phyloP scores from a whole-genome alignment of 2,329 filamentous ascomycete genomes.

The Penicillium psychrosexuale region DNA sequence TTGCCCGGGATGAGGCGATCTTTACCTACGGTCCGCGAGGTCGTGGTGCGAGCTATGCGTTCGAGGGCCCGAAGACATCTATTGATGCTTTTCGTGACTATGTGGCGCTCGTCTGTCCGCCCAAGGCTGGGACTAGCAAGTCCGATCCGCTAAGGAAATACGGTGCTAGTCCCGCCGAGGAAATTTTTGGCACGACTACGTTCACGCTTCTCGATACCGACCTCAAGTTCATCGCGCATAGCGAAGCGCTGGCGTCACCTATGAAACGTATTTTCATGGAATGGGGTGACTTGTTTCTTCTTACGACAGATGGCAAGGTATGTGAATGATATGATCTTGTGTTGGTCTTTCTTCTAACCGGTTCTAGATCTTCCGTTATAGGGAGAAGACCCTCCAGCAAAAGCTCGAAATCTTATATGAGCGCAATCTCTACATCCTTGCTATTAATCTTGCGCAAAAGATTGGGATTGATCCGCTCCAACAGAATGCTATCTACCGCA shows the following conservation, averaged over 20 bases:
- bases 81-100: constrained; percentile 81
- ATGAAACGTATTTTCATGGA: constrained; percentile 77
- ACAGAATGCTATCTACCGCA: constrained; percentile 87
- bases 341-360: constrained; percentile 18
- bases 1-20: constrained; percentile 92
- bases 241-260: constrained; percentile 76
- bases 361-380: constrained; percentile 74
- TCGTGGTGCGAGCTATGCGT: constrained; percentile 81
- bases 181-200: constrained; percentile 79
- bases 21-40: constrained; percentile 89
- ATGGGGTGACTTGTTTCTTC: constrained; percentile 89
- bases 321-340: constrained; percentile 12
- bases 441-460: constrained; percentile 90
- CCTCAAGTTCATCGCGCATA: constrained; percentile 83
- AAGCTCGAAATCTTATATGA: constrained; percentile 92
- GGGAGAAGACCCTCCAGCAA: constrained; percentile 85
- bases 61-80: constrained; percentile 83
- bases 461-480: constrained; percentile 74
- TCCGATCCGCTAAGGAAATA: constrained; percentile 69
- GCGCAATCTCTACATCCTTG: constrained; percentile 84
- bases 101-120: constrained; percentile 80
- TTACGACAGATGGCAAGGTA: constrained; percentile 90
- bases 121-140: constrained; percentile 54
- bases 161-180: constrained; percentile 68
- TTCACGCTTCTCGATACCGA: constrained; percentile 92